Evolutionary conservation across 2,329 filamentous ascomycete species (phyloP).

Genomic region (Epichloe sylvatica): DNA sequence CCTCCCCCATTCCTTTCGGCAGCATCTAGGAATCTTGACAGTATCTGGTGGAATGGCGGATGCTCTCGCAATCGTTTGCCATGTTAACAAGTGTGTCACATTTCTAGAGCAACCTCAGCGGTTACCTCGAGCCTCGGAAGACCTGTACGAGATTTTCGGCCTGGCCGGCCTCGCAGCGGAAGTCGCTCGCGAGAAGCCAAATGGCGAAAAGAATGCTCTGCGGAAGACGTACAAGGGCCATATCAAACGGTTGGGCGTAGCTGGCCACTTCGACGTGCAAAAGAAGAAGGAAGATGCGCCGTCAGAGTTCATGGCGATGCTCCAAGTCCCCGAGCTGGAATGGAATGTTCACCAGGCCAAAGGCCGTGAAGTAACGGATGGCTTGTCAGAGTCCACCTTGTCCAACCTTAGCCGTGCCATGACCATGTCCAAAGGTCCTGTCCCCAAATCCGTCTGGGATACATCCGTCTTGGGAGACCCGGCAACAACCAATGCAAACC

Average conservation of each 20-base stretch:
- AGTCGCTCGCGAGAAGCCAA: constrained; percentile 48
- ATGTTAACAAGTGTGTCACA: constrained; percentile 28
- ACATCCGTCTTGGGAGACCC: constrained; percentile 44
- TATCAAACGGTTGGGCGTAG: constrained; percentile 48
- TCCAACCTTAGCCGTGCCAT: constrained; percentile 35
- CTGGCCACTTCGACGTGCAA: constrained; percentile 44
- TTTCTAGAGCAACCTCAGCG: constrained; percentile 35
- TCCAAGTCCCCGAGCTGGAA: constrained; percentile 38
- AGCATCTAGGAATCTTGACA: neutral
- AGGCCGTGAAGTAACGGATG: constrained; percentile 40
- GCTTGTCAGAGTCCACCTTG: constrained; percentile 32
- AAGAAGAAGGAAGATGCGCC: constrained; percentile 40
- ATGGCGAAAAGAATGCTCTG: constrained; percentile 52
- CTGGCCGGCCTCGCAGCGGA: constrained; percentile 43
- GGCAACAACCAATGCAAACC: constrained; percentile 26
- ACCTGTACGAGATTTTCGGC: constrained; percentile 46
- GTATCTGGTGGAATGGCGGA: constrained; percentile 8
- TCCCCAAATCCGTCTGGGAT: constrained; percentile 43
- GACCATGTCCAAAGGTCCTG: constrained; percentile 42
- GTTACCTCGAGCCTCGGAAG: constrained; percentile 35
- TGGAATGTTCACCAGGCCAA: constrained; percentile 42
- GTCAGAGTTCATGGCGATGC: constrained; percentile 39
- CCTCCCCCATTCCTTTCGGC: constrained; percentile 11
- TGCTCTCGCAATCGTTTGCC: constrained; percentile 9
- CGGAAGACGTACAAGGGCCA: constrained; percentile 57